Base-by-base conservation (phyloP, 352 stramenopile species). In the Pseudoperonospora humuli region DNA sequence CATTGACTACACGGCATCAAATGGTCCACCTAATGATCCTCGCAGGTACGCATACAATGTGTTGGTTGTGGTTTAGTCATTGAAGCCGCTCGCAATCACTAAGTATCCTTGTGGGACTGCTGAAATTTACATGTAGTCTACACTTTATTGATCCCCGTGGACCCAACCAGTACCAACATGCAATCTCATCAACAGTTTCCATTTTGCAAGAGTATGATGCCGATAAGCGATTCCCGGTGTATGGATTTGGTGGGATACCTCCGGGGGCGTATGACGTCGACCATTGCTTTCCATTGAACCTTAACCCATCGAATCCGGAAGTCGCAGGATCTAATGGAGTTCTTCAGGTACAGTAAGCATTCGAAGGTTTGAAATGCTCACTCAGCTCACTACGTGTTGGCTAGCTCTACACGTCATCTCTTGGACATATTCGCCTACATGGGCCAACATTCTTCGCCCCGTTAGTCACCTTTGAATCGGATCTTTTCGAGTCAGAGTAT, bases 281-380 rank as follows among this genome's bases (percentile, higher is more conserved):
- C 25, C 90, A 98, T 57, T 97, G 86, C 62, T 98, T 97, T 61
- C 72, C 87, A 11, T 62, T 95, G 9, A 86, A 80, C 43, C 43
- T 79, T 19, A 80, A 88, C 31, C 61, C 66, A 24, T 72, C 64
- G 4, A 79, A 83, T 14, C 74, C 74, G 3, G 80, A 93, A 51
- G 84, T 93, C 35, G 43, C 57, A 8, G 79, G 79, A 8, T 65
- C 78, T 11, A 47, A 88, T 20, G 84, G 83, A 26, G 75, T 95
- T 3, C 64, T 93, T 21, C 52, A 87, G 50, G 70, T 84, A 46
- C n/a, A 11, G 14, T 8, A 29, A 19, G 3, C 2, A 11, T 33
- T 14, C n/a, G 9, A 32, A 21, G 10, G 1, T 19, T 28, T 7
- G 8, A 5, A 11, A 4, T 20, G 11, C 17, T 56, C 15, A 39